Evolutionary conservation across 129 eudicot genomes (phyloP).

Genomic region (Dittrichia graveolens): DNA sequence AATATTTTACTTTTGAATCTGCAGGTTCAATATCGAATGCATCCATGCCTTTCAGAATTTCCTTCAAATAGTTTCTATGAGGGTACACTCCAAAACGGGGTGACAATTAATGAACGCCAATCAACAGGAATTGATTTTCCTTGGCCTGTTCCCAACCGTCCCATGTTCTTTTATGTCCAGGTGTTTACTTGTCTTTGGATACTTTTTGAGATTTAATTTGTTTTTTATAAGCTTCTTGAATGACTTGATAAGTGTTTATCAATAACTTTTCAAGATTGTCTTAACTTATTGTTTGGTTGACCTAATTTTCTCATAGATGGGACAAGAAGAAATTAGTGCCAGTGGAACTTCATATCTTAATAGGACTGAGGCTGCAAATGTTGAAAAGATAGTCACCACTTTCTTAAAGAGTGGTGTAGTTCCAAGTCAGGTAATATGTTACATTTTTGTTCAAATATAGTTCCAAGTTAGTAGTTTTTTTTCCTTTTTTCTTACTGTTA

Average conservation of each 20-base stretch:
- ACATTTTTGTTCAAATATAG: no score
- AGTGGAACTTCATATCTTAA: conserved; percentile 94
- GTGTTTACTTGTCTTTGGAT: conserved; percentile 32
- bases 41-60: conserved; percentile 86
- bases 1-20: background rate
- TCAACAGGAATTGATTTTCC: conserved; percentile 94
- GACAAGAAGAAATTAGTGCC: conserved; percentile 98
- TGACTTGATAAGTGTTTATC: no score
- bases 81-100: conserved; percentile 97
- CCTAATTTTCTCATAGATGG: conserved; percentile 60
- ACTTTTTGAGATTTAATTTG: background rate
- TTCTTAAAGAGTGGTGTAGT: conserved; percentile 91
- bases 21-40: conserved; percentile 97
- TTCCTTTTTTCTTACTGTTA: no score
- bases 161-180: conserved; percentile 97
- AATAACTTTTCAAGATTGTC: background rate
- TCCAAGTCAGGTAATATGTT: conserved; percentile 70
- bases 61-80: conserved; percentile 92
- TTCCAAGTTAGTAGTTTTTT: background rate
- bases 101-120: conserved; percentile 87
- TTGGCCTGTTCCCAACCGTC: conserved; percentile 99
- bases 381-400: conserved; percentile 89
- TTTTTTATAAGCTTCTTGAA: background rate
- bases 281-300: background rate
- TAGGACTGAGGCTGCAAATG: conserved; percentile 96